Base-by-base conservation (phyloP, 192 early-diverging fungal species). In the Coemansia sp. region DNA sequence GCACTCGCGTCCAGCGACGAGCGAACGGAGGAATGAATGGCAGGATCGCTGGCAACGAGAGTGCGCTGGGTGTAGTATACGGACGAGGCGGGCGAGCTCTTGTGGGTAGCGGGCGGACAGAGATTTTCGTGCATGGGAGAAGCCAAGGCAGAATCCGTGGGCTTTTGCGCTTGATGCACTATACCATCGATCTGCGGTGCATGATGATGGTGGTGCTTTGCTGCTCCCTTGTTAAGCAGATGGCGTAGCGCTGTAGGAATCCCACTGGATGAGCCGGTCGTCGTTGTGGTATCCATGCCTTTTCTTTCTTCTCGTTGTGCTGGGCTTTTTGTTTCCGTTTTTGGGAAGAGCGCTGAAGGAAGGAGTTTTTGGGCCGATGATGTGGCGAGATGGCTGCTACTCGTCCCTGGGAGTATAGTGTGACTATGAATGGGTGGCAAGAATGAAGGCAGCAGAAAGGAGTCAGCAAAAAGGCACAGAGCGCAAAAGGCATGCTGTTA, bases 101-200 rank as follows among this genome's bases (percentile, higher is more conserved):
- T 66, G 48, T 58, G 37, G 39, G 16, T 41, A 22, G 36, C 36
- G 2, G 57, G 26, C 4, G 37, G 57, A 41, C 39, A 59, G 37
- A 16, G 61, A 61, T 65, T 61, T 26, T 65, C 48, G 52, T 78
- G 76, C 71, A 71, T 71, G 42, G 62, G 69, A 43, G 68, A 67
- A 15, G 49, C 51, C 51, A 54, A 22, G 13, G n/a, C 43, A 5
- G 71, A 52, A 32, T 61, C 42, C 9, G 62, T 57, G 69, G 73
- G 69, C 69, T 80, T 80, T 47, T 72, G 74, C 55, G 74, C 55
- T 52, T 60, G 40, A 42, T 66, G 78, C 78, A 80, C 78, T 80
- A 80, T 80, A 80, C 78, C 73, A 46, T 67, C 79, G 79, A 81
- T 81, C 79, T 69, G 79, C 79, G 79, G 56, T 73, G 73, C 74